Percentiles rank a stretch among this genome's conserved stretches.
phyloP scores from a whole-genome alignment of 495 filamentous ascomycete species.

The Mytilinidion resinicola region DNA sequence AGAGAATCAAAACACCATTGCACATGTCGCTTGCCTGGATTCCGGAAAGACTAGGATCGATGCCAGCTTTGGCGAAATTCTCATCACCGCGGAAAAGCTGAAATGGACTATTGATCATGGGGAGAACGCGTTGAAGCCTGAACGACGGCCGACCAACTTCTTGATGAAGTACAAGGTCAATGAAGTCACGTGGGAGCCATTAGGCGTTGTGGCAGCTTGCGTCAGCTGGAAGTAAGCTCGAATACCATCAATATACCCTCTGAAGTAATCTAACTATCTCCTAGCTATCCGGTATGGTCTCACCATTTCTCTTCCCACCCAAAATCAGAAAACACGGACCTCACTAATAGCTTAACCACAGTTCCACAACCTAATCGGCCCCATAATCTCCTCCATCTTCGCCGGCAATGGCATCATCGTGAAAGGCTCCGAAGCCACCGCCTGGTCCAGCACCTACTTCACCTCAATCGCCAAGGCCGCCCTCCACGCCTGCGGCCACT shows the following conservation, averaged over 20 bases:
- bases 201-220: slow-evolving; percentile 85
- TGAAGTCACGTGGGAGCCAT: slow-evolving; percentile 80
- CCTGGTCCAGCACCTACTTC: slow-evolving; percentile 83
- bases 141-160: slow-evolving; percentile 71
- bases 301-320: background rate
- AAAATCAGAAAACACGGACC: background rate
- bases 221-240: slow-evolving; percentile 85
- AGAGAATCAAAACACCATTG: slow-evolving; percentile 84
- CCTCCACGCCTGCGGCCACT: slow-evolving; percentile 75
- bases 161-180: slow-evolving; percentile 96
- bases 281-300: slow-evolving; percentile 39
- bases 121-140: slow-evolving; percentile 69
- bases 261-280: background rate
- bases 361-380: slow-evolving; percentile 91
- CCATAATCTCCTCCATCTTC: slow-evolving; percentile 85
- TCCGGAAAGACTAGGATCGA: slow-evolving; percentile 97
- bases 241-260: too few relatives aligned
- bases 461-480: slow-evolving; percentile 68
- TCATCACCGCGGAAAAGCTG: slow-evolving; percentile 89
- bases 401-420: slow-evolving; percentile 88
- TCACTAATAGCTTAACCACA: slow-evolving; percentile 27
- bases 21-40: slow-evolving; percentile 80
- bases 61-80: slow-evolving; percentile 85
- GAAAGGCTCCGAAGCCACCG: slow-evolving; percentile 89
- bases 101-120: slow-evolving; percentile 92